These are phyloP conservation scores for Smittium culicis DNA, from an alignment of 371 early-diverging fungal species.

Conservation along the genomic window DNA sequence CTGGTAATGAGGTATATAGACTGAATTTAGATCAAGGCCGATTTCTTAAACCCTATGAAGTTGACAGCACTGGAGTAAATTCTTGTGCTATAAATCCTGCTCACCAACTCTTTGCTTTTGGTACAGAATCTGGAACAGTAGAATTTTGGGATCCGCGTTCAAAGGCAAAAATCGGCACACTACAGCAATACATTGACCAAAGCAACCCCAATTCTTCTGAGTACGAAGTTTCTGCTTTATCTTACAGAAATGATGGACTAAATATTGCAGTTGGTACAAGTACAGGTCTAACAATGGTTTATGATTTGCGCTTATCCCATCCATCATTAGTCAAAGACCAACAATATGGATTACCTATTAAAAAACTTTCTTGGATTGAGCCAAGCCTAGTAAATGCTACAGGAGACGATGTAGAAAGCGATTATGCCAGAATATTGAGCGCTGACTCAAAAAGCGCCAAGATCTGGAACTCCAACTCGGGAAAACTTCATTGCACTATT, in stretches of 20 bases:
- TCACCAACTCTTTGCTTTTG: conserved; percentile 83
- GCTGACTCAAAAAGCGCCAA: conserved; percentile 84
- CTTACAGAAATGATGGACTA: conserved; percentile 78
- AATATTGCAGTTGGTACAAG: conserved; percentile 80
- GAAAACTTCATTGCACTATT: conserved; percentile 74
- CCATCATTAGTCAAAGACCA: conserved; percentile 86
- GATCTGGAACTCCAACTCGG: conserved; percentile 74
- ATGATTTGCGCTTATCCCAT: conserved; percentile 79
- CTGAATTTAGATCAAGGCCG: conserved; percentile 92
- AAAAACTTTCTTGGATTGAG: conserved; percentile 67
- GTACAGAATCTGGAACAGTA: conserved; percentile 71
- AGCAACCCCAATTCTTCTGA: conserved; percentile 28
- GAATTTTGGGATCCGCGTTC: conserved; percentile 93
- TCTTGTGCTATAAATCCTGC: conserved; percentile 71
- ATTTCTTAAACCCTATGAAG: conserved; percentile 70
- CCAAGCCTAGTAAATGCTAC: conserved; percentile 30
- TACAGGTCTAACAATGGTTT: conserved; percentile 79
- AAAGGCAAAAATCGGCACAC: conserved; percentile 52
- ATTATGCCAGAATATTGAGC: conserved; percentile 61
- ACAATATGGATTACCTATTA: conserved; percentile 94
- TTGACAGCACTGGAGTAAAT: conserved; percentile 69
- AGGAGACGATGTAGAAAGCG: conserved; percentile 24
- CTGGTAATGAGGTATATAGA: conserved; percentile 73
- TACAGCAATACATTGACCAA: conserved; percentile 32
- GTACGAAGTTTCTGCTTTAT: conserved; percentile 56